Evolutionary conservation across 1,284 basidiomycete genomes (phyloP).

Genomic region (Pseudomicrostroma phylloplanum): DNA sequence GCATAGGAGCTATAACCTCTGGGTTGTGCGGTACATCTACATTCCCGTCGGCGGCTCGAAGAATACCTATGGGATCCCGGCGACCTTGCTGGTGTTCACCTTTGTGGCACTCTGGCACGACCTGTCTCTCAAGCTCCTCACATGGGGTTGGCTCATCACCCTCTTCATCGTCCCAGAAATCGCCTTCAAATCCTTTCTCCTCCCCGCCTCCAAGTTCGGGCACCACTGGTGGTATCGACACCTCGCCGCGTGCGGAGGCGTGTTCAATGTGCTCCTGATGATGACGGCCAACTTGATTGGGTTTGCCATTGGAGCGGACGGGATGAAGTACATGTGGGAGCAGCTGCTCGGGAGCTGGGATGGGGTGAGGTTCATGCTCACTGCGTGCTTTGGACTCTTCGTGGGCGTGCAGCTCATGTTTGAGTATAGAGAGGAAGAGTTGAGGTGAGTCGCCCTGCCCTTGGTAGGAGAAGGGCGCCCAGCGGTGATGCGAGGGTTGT

Average conservation of each 20-base stretch:
- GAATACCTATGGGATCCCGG: conserved; percentile 58
- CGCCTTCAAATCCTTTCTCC: conserved; percentile 56
- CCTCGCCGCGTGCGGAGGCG: conserved; percentile 73
- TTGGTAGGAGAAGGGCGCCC: background rate
- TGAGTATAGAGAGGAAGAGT: conserved; percentile 54
- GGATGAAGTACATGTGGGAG: conserved; percentile 64
- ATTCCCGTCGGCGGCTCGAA: conserved; percentile 76
- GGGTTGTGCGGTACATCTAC: conserved; percentile 92
- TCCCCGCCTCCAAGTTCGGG: conserved; percentile 54
- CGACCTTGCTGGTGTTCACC: conserved; percentile 79
- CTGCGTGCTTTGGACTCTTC: conserved; percentile 66
- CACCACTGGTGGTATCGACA: conserved; percentile 73
- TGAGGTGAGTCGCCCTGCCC: conserved; percentile 2
- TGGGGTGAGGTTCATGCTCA: conserved; percentile 67
- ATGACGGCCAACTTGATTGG: conserved; percentile 89
- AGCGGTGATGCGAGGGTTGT: background rate
- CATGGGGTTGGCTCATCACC: conserved; percentile 95
- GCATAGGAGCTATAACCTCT: conserved; percentile 94
- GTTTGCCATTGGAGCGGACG: conserved; percentile 85
- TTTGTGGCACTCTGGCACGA: conserved; percentile 99
- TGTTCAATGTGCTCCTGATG: conserved; percentile 82
- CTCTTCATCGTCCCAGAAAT: conserved; percentile 87
- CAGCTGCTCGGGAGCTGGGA: conserved; percentile 63
- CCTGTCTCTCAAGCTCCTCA: conserved; percentile 74
- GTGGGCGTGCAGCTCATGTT: conserved; percentile 83